phyloP scores from a whole-genome alignment of 108 stramenopile species.

The Cyclotella choctawhatcheeana region DNA sequence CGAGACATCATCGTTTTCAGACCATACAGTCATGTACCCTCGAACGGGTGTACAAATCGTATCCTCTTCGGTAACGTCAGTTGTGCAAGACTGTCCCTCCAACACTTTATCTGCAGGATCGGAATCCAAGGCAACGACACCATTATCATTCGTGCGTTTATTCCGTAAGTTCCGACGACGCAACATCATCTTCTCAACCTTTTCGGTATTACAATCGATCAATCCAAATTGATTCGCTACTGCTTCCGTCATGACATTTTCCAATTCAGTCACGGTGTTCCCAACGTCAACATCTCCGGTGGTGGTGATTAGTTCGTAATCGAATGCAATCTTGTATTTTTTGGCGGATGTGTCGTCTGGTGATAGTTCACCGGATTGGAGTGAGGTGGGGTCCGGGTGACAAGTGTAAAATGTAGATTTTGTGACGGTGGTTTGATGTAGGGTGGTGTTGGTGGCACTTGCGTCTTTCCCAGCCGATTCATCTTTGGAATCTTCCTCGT shows the following conservation, averaged over 20 bases:
- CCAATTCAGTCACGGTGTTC: neutral
- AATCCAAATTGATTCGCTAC: slow-evolving; percentile 15
- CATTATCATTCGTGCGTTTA: neutral
- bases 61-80: neutral
- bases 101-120: slow-evolving; percentile 8
- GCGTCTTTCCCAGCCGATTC: neutral
- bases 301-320: slow-evolving; percentile 11
- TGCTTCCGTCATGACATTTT: slow-evolving; percentile 1
- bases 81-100: slow-evolving; percentile 11
- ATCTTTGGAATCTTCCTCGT: neutral
- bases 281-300: neutral
- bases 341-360: neutral
- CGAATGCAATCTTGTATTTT: neutral
- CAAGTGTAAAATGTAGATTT: slow-evolving; percentile 15
- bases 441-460: neutral
- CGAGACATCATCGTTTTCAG: neutral
- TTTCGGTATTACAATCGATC: slow-evolving; percentile 5
- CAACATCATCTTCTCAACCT: neutral
- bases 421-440: neutral
- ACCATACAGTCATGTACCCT: slow-evolving; percentile 18
- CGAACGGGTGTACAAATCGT: slow-evolving; percentile 9
- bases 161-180: too few species aligned
- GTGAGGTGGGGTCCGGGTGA: slow-evolving; percentile 10
- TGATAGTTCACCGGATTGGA: neutral
- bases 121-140: slow-evolving; percentile 7